Percentiles rank a stretch among this genome's conserved stretches.
phyloP scores from a whole-genome alignment of 1,139 yeast species.

The Suhomyces taliae region DNA sequence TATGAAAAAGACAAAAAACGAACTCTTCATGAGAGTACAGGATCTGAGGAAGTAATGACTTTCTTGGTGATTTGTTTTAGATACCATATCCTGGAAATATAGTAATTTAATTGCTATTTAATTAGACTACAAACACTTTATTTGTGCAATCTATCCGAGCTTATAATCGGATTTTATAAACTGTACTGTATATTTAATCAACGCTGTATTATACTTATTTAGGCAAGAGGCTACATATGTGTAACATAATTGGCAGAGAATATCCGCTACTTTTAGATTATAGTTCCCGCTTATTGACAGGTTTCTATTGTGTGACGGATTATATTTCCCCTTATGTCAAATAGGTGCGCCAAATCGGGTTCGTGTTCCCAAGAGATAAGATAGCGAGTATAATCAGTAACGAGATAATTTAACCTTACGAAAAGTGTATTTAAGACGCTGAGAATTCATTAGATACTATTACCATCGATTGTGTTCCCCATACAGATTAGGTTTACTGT shows the following conservation, averaged over 20 bases:
- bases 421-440: no score
- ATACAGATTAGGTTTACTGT: no score
- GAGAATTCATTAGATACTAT: no score
- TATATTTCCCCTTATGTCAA: neutral
- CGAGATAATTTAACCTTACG: no score
- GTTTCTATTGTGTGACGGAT: neutral
- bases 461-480: no score
- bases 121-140: neutral
- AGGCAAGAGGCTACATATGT: neutral
- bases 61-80: no score
- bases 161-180: neutral
- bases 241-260: no score
- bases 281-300: neutral
- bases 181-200: constrained; percentile 4
- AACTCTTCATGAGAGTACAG: no score
- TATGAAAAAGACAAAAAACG: no score
- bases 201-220: constrained; percentile 4
- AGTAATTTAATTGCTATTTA: no score
- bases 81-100: no score
- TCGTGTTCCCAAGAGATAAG: neutral
- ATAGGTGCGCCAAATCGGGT: constrained; percentile 2
- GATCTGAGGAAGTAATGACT: no score
- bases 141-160: neutral
- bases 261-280: neutral
- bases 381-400: neutral